phyloP scores from a whole-genome alignment of 805 yeast genomes.

The Tetrapisispora namnaoensis region DNA sequence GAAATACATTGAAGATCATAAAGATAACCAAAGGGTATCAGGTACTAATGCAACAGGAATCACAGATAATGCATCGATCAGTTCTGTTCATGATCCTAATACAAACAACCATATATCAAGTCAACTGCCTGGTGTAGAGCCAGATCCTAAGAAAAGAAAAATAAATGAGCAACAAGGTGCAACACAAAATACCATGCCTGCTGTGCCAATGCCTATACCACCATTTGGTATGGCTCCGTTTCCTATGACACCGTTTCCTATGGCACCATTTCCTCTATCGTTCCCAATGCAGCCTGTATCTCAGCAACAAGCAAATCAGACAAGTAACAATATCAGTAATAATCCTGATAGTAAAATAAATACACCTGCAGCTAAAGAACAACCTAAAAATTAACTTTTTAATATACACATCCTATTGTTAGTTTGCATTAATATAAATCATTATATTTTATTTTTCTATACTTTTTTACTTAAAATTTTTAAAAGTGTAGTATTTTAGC shows the following conservation, averaged over 20 bases:
- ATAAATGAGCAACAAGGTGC: constrained; percentile 2
- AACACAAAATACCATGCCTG: constrained; percentile 6
- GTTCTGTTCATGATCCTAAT: constrained; percentile 1
- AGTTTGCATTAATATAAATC: background rate
- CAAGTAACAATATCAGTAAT: background rate
- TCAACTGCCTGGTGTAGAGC: constrained; percentile 8
- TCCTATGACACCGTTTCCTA: constrained; percentile 28
- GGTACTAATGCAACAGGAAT: constrained; percentile 6
- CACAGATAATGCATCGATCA: constrained; percentile 1
- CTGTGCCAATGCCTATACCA: constrained; percentile 19
- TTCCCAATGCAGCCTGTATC: constrained; percentile 7
- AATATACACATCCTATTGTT: background rate
- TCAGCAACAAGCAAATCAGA: background rate
- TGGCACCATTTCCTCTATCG: constrained; percentile 30
- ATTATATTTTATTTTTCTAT: background rate
- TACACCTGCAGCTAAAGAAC: background rate
- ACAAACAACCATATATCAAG: background rate
- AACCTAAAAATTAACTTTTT: background rate
- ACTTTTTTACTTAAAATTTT: background rate
- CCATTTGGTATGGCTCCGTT: constrained; percentile 30
- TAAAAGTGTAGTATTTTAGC: background rate
- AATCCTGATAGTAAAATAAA: background rate
- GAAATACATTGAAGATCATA: constrained; percentile 36
- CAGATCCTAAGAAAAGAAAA: constrained; percentile 6
- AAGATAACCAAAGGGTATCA: constrained; percentile 14